These are phyloP conservation scores for Lathyrus sativus DNA, from an alignment of 306 rosid species.

Conservation along the genomic window DNA sequence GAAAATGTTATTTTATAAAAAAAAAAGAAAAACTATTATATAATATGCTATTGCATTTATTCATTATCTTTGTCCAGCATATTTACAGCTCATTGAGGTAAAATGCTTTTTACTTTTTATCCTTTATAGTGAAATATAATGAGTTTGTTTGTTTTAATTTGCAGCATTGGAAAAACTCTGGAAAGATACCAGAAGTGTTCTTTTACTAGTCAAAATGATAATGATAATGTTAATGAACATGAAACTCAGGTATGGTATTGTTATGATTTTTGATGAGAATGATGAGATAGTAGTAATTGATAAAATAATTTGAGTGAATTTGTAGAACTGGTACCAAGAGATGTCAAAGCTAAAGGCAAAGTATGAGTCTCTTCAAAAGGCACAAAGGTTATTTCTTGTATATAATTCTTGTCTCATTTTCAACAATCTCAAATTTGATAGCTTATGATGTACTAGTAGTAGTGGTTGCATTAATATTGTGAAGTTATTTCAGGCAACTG, in stretches of 20 bases:
- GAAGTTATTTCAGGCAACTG: conserved; percentile 58
- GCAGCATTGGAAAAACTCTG: conserved; percentile 63
- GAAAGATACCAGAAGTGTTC: conserved; percentile 76
- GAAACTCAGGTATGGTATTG: conserved; percentile 62
- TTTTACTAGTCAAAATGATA: conserved; percentile 57
- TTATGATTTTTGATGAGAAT: too few species aligned
- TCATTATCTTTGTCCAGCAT: not conserved
- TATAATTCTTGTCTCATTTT: not conserved
- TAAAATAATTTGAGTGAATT: not conserved
- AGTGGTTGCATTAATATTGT: not conserved
- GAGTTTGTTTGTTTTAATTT: conserved; percentile 1
- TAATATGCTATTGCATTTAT: not conserved
- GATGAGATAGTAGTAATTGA: too few species aligned
- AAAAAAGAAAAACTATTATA: too few species aligned
- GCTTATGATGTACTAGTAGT: too few species aligned
- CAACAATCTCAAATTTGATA: not conserved
- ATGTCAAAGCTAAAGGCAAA: conserved; percentile 69
- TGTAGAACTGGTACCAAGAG: conserved; percentile 84
- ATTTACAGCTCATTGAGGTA: conserved; percentile 1
- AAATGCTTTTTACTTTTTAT: not conserved
- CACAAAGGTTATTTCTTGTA: conserved; percentile 62
- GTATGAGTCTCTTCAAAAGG: conserved; percentile 77
- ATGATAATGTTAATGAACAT: conserved; percentile 36
- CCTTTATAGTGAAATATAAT: not conserved
- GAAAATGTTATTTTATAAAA: too few species aligned